phyloP scores from a whole-genome alignment of 305 asterid species.

The Fraxinus ornus region DNA sequence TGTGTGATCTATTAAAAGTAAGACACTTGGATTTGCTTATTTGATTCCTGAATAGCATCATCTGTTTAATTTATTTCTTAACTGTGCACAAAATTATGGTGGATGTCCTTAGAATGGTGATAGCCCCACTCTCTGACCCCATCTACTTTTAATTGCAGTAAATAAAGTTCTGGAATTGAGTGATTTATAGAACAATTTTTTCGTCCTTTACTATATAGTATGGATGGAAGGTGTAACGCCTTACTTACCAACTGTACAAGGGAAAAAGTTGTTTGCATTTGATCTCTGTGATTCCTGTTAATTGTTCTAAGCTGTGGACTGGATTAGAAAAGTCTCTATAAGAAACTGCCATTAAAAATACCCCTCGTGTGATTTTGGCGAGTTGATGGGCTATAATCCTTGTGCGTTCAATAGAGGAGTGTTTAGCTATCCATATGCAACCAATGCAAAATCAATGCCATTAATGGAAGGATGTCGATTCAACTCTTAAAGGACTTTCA shows the following conservation, averaged over 20 bases:
- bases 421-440: not conserved
- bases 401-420: not conserved
- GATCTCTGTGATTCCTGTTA: not conserved
- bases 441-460: not conserved
- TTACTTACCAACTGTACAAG: not conserved
- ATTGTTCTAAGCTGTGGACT: not conserved
- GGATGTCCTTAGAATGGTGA: not conserved
- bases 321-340: not conserved
- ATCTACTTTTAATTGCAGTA: not conserved
- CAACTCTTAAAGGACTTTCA: not conserved
- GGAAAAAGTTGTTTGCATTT: not conserved
- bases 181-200: not conserved
- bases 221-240: not conserved
- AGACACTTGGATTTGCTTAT: not conserved
- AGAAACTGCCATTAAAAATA: not conserved
- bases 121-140: not conserved
- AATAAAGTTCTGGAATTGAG: not conserved
- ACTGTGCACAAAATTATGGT: not conserved
- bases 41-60: not conserved
- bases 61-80: not conserved
- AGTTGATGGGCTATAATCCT: not conserved
- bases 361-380: not conserved
- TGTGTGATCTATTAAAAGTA: conserved; percentile 19
- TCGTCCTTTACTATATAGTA: not conserved
- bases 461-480: not conserved